Evolutionary conservation across 305 asterid genomes (phyloP), one percentile per base, ranked within the genome.

Genomic region (Petunia hybrid): DNA sequence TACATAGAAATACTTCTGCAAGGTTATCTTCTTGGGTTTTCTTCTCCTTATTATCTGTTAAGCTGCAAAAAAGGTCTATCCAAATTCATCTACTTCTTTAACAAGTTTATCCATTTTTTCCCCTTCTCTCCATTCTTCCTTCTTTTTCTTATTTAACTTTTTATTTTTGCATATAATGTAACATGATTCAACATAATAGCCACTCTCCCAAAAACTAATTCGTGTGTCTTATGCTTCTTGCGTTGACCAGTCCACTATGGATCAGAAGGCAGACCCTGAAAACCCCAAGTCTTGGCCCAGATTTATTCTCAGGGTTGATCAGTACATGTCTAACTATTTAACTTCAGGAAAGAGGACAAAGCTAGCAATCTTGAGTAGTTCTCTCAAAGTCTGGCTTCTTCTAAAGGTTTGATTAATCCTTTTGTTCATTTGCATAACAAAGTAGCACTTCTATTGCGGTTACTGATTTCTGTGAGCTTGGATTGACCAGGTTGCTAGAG

Each of bases 321-420:
- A 90, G 81, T 93, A 91, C 87, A 97, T 97, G 99, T 93, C 95
- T 83, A 93, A 91, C 88, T 91, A 92, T 80, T 86, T 97, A 81
- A 97, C 99, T 79, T 88, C 97, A 6, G 98, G 99, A 82, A 94
- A 88, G 92, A 89, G 91, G 91, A 90, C 98, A 79, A 93, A 91
- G 86, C 87, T 97, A 60, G 99, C 97, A 9, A 84, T 90, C 76
- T 87, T 97, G 90, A 93, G 98, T 80, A 94, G 97, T 87, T 97
- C 98, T 87, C 98, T 97, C 79, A 97, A 94, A 92, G 98, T 94
- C 75, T 97, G 98, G 98, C 92, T 94, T 85, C 96, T 94, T 85
- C 91, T 93, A 16, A 97, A 94, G 98, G 99, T 93, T 88, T 74
- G 91, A 67, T 79, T 8, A 38, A 4, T 16, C 55, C 39, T 64